Evolutionary conservation across 2,329 filamentous ascomycete species (phyloP), one percentile per base, ranked within the genome.

Genomic region (Neonectria sp.): DNA sequence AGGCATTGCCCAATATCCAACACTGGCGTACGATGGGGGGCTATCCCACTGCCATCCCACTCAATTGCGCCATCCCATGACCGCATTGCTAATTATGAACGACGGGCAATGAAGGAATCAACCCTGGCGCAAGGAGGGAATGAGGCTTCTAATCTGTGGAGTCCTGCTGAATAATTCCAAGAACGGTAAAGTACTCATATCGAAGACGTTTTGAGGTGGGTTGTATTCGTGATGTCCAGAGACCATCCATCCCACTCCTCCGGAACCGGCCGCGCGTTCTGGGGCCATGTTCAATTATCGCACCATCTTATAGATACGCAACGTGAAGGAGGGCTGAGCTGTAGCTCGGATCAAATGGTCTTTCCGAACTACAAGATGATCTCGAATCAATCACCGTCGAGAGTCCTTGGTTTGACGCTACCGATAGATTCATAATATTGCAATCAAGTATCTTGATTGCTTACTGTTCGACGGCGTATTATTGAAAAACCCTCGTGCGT

Each of bases 21-120:
- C 6, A 4, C 25, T 52, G 27, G 33, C 53, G 56, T 35, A 37
- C 8, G 37, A 67, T 68, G 71, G 66, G 71, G 66, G 60, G 56
- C 67, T 65, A 74, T 72, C 68, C 68, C 60, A 55, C 63, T 52
- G 27, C 51, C 27, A 65, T 65, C 63, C 63, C 63, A 64, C 48
- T 52, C 48, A 58, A 74, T 73, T 71, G 70, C 72, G 72, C 71
- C 69, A 73, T 74, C 63, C 48, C 46, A 56, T 55, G 8, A 49
- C 43, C 8, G 45, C 12, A 74, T 73, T 72, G 68, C 51, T 70
- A 74, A 73, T 72, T 45, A 40, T 13, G 29, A 29, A 49, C 62
- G 55, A 62, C 43, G 40, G 51, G 57, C 45, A 55, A 59, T 62
- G 60, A 46, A 61, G 56, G 55, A 43, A 51, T 56, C 43, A 53